phyloP scores from a whole-genome alignment of 2,329 filamentous ascomycete genomes.

The Fusarium ramigenum region DNA sequence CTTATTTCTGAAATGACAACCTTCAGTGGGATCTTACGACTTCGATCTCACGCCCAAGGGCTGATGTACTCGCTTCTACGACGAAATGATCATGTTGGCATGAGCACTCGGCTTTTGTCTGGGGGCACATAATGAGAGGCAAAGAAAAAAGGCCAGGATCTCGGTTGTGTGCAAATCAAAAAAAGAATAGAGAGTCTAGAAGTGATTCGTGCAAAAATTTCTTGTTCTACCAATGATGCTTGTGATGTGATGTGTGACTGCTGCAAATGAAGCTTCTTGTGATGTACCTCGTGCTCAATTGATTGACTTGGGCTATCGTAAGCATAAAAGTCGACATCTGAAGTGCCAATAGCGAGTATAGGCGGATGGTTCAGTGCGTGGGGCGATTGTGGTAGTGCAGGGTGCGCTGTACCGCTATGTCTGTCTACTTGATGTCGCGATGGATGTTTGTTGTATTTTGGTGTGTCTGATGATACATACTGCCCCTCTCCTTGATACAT shows the following conservation, averaged over 20 bases:
- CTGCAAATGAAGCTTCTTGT: neutral
- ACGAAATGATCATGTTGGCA: constrained; percentile 57
- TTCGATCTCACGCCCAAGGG: constrained; percentile 40
- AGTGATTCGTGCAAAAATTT: constrained; percentile 49
- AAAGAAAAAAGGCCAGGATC: constrained; percentile 50
- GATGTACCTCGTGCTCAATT: neutral
- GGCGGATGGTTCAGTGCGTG: too few relatives aligned
- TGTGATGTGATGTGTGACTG: neutral
- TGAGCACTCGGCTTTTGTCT: constrained; percentile 55
- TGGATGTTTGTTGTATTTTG: neutral
- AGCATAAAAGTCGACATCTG: rapidly evolving
- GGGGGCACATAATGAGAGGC: constrained; percentile 57
- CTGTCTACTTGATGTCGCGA: too few relatives aligned
- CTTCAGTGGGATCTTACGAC: constrained; percentile 40
- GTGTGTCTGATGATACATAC: neutral
- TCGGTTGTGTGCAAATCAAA: constrained; percentile 57
- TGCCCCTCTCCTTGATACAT: neutral
- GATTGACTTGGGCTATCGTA: too few relatives aligned
- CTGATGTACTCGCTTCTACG: constrained; percentile 57
- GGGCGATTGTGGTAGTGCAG: too few relatives aligned
- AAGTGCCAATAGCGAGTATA: neutral
- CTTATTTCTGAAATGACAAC: constrained; percentile 40
- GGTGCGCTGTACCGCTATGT: neutral
- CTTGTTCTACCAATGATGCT: neutral
- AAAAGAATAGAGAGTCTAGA: constrained; percentile 62